Evolutionary conservation across 2,329 filamentous ascomycete genomes (phyloP).

Genomic region (Coniochaeta hoffmannii): DNA sequence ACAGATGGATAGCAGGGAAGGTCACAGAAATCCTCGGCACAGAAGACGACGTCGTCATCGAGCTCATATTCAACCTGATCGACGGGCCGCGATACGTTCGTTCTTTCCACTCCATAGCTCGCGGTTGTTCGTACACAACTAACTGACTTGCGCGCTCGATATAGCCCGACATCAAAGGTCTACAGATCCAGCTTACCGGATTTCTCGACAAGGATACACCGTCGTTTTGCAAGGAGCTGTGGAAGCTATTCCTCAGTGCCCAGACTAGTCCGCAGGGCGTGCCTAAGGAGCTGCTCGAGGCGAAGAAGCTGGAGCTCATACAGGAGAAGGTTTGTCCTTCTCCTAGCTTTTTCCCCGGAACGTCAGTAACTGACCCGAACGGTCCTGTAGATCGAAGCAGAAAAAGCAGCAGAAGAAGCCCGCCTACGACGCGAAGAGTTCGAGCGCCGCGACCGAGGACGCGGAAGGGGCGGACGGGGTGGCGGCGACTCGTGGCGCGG

Average conservation of each 20-base stretch:
- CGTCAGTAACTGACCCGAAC: not conserved
- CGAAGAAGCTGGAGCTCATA: slow-evolving; percentile 90
- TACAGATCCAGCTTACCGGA: slow-evolving; percentile 90
- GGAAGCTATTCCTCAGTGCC: slow-evolving; percentile 85
- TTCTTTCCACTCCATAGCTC: not conserved
- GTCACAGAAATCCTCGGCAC: slow-evolving; percentile 83
- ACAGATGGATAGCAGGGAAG: slow-evolving; percentile 85
- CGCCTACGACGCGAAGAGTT: slow-evolving; percentile 65
- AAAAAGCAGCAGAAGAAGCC: slow-evolving; percentile 70
- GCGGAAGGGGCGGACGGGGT: slow-evolving; percentile 28
- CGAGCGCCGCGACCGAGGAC: slow-evolving; percentile 56
- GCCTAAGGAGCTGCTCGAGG: slow-evolving; percentile 87
- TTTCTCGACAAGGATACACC: slow-evolving; percentile 92
- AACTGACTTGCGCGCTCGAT: slow-evolving; percentile 15
- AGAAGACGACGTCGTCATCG: slow-evolving; percentile 93
- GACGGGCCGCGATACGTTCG: slow-evolving; percentile 68
- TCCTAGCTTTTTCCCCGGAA: not conserved
- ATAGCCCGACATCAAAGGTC: slow-evolving; percentile 89
- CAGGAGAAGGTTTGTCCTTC: slow-evolving; percentile 76
- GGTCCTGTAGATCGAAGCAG: slow-evolving; percentile 62
- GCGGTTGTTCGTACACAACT: too few species aligned
- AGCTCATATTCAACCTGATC: slow-evolving; percentile 64
- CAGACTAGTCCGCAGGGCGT: slow-evolving; percentile 85
- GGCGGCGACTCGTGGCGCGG: slow-evolving; percentile 42
- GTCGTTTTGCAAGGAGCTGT: slow-evolving; percentile 85